Percentiles rank a stretch among this genome's conserved stretches.
phyloP scores from a whole-genome alignment of 176 grass and related monocot genomes.

The Coix lacrymajobi region DNA sequence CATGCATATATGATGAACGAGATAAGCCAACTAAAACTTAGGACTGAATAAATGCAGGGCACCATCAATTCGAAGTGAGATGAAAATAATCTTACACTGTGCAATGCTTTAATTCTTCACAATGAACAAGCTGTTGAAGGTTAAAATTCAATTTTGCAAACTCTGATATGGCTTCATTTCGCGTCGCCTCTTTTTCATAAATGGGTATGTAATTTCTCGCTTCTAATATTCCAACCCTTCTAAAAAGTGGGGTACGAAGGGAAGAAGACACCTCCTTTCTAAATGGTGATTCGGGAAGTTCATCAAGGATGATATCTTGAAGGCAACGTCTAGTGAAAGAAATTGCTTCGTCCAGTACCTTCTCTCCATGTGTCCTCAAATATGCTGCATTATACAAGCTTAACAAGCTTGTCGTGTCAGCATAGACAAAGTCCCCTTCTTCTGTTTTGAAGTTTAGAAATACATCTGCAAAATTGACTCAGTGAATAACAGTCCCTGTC shows the following conservation, averaged over 20 bases:
- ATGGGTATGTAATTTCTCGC: slow-evolving; percentile 35
- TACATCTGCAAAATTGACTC: background rate
- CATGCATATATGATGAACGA: background rate
- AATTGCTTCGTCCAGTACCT: slow-evolving; percentile 33
- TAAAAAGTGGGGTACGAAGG: slow-evolving; percentile 19
- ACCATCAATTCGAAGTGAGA: background rate
- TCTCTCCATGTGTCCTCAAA: slow-evolving; percentile 17
- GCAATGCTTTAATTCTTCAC: slow-evolving; percentile 25
- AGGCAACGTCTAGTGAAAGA: slow-evolving; percentile 13
- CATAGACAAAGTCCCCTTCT: slow-evolving; percentile 3
- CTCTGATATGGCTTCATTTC: slow-evolving; percentile 27
- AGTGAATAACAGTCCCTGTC: background rate
- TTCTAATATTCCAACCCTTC: slow-evolving; percentile 22
- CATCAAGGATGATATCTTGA: background rate
- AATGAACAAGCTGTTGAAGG: slow-evolving; percentile 33
- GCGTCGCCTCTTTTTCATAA: slow-evolving; percentile 16
- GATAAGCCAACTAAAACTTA: background rate
- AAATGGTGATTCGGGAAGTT: background rate
- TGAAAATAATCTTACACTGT: slow-evolving; percentile 18
- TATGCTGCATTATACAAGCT: slow-evolving; percentile 39
- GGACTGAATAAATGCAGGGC: background rate
- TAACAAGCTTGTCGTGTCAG: slow-evolving; percentile 28
- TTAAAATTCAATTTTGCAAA: slow-evolving; percentile 43
- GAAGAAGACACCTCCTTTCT: background rate
- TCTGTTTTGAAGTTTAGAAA: slow-evolving; percentile 17